These are phyloP conservation scores for Xylaria grammica DNA, from an alignment of 495 filamentous ascomycete species.

Conservation along the genomic window DNA sequence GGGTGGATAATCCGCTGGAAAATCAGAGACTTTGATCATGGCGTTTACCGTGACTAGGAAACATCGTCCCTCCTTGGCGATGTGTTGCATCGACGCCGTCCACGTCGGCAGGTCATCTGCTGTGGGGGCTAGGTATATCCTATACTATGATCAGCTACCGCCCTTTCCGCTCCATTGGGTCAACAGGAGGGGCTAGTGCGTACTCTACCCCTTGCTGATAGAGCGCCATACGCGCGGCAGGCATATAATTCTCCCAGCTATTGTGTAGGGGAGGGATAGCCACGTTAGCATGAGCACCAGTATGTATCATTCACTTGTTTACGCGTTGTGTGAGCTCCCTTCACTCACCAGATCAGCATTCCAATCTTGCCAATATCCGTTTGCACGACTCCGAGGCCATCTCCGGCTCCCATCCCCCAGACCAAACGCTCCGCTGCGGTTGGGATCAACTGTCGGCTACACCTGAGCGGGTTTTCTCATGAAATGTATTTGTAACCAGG, in stretches of 20 bases:
- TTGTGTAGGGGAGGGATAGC: not conserved
- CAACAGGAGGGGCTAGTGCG: slow-evolving; percentile 4
- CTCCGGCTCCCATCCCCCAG: slow-evolving; percentile 49
- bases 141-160: slow-evolving; percentile 22
- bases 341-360: slow-evolving; percentile 47
- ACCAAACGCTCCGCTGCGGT: slow-evolving; percentile 48
- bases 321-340: not conserved
- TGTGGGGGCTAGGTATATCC: slow-evolving; percentile 49
- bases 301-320: not conserved
- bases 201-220: slow-evolving; percentile 52
- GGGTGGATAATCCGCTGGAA: slow-evolving; percentile 48
- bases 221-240: slow-evolving; percentile 45
- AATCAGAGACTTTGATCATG: slow-evolving; percentile 48
- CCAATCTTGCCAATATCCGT: slow-evolving; percentile 48
- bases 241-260: slow-evolving; percentile 55
- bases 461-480: not conserved
- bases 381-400: slow-evolving; percentile 46
- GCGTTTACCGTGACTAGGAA: slow-evolving; percentile 50
- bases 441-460: slow-evolving; percentile 40
- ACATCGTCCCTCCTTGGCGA: slow-evolving; percentile 50
- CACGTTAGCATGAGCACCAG: not conserved
- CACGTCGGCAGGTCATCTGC: slow-evolving; percentile 47
- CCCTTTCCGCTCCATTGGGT: not conserved
- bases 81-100: slow-evolving; percentile 52
- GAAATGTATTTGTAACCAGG: not conserved